Conservation (phyloP, 2,329 filamentous ascomycete species). For the Ophiostoma ips region DNA sequence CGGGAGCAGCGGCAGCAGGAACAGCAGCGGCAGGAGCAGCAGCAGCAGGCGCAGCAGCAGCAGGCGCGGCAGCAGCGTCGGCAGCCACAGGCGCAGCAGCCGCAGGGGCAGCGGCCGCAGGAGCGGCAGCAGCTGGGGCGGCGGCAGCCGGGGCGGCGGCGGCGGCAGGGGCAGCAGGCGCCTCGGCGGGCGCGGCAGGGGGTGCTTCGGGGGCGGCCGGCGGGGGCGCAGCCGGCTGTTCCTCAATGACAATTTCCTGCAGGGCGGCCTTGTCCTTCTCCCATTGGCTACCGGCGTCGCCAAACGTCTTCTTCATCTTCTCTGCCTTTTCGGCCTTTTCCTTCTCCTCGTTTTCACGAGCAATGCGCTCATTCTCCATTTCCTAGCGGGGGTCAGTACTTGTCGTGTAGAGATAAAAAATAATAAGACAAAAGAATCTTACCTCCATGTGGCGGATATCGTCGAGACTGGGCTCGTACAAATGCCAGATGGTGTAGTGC, state of each 20-base stretch:
- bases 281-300: slow-evolving; percentile 67
- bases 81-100: slow-evolving; percentile 1
- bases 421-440: slow-evolving; percentile 24
- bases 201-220: too few relatives aligned
- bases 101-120: background rate
- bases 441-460: slow-evolving; percentile 89
- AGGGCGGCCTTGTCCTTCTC: slow-evolving; percentile 78
- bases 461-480: slow-evolving; percentile 97
- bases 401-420: background rate
- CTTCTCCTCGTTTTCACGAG: slow-evolving; percentile 66
- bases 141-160: background rate
- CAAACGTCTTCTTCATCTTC: slow-evolving; percentile 69
- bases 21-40: slow-evolving; percentile 1
- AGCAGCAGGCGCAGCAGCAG: background rate
- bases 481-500: slow-evolving; percentile 98
- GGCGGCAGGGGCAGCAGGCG: slow-evolving; percentile 5
- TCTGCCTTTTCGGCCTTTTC: slow-evolving; percentile 58
- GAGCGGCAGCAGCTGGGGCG: background rate
- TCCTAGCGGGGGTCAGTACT: slow-evolving; percentile 37
- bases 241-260: slow-evolving; percentile 49
- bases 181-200: background rate
- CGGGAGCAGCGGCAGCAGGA: background rate
- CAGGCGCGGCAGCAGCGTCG: background rate
- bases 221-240: slow-evolving; percentile 22
- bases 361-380: slow-evolving; percentile 79